Evolutionary conservation across 176 grass and related monocot species (phyloP).

Genomic region (Cymbopogon citratus): DNA sequence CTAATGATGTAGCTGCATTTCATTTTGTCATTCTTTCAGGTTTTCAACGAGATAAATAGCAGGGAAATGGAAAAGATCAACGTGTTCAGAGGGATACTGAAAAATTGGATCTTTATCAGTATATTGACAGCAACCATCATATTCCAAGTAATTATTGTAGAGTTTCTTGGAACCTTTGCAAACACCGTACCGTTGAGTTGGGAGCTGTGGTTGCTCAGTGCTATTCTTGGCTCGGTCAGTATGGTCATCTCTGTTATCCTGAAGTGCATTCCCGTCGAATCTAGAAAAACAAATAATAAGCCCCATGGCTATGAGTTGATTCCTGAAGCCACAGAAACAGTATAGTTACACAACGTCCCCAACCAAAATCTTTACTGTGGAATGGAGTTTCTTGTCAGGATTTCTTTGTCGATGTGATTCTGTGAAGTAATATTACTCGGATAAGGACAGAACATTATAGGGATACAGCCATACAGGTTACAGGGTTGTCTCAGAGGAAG

Average conservation of each 20-base stretch:
- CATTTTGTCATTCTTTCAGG: slow-evolving; percentile 41
- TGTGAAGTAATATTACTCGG: background rate
- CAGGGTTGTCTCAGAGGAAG: background rate
- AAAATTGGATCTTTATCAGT: slow-evolving; percentile 63
- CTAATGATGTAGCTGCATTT: background rate
- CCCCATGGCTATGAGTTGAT: slow-evolving; percentile 54
- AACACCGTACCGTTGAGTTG: slow-evolving; percentile 63
- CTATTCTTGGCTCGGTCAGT: slow-evolving; percentile 57
- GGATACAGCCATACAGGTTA: no score
- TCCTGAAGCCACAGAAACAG: slow-evolving; percentile 48
- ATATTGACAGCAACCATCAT: slow-evolving; percentile 55
- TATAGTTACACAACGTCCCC: slow-evolving; percentile 19
- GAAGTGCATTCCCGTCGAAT: slow-evolving; percentile 74
- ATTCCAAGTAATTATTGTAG: slow-evolving; percentile 82
- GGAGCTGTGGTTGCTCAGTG: slow-evolving; percentile 65
- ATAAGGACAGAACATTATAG: background rate
- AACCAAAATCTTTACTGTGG: background rate
- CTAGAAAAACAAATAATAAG: background rate
- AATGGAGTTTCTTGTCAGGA: background rate
- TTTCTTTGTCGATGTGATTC: background rate
- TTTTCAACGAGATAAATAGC: slow-evolving; percentile 92
- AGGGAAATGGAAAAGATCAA: slow-evolving; percentile 90
- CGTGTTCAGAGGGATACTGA: slow-evolving; percentile 61
- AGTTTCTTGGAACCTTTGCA: slow-evolving; percentile 75
- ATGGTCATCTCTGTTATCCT: slow-evolving; percentile 64